A percentile compares a stretch with the other conserved stretches of the same genome.
phyloP scores from a whole-genome alignment of 2,329 filamentous ascomycete genomes.

The Lachnellula suecica region DNA sequence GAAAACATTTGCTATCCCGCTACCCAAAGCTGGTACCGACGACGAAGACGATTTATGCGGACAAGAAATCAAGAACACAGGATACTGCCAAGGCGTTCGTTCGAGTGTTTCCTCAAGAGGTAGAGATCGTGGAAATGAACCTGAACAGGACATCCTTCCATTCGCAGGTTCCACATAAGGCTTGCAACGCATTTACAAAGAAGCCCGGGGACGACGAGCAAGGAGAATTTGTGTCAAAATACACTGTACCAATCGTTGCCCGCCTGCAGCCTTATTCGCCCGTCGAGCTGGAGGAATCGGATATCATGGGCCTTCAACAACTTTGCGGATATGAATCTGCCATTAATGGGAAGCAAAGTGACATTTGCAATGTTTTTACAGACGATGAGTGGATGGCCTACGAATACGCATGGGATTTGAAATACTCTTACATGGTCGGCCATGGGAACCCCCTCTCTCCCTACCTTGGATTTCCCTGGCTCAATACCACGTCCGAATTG shows the following conservation, averaged over 20 bases:
- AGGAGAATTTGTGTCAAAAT: slow-evolving; percentile 47
- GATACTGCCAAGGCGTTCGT: slow-evolving; percentile 30
- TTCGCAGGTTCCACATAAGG: slow-evolving; percentile 44
- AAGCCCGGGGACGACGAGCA: slow-evolving; percentile 26
- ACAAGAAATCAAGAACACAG: slow-evolving; percentile 31
- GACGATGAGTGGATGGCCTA: slow-evolving; percentile 65
- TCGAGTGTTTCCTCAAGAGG: slow-evolving; percentile 27
- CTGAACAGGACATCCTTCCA: slow-evolving; percentile 53
- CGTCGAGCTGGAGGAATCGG: slow-evolving; percentile 62
- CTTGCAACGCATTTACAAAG: slow-evolving; percentile 55
- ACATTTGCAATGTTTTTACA: slow-evolving; percentile 60
- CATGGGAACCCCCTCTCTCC: slow-evolving; percentile 60
- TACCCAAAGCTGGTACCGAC: slow-evolving; percentile 30
- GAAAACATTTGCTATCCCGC: slow-evolving; percentile 26
- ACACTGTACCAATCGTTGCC: slow-evolving; percentile 59
- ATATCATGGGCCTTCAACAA: slow-evolving; percentile 66
- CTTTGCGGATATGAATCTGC: slow-evolving; percentile 66
- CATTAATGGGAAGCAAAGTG: slow-evolving; percentile 57
- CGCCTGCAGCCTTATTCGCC: slow-evolving; percentile 52
- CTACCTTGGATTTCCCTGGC: slow-evolving; percentile 63
- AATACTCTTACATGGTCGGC: slow-evolving; percentile 65
- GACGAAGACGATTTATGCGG: slow-evolving; percentile 30
- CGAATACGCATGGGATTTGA: slow-evolving; percentile 64
- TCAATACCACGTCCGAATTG: slow-evolving; percentile 58
- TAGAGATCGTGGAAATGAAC: slow-evolving; percentile 32